Evolutionary conservation across 2,329 filamentous ascomycete species (phyloP), one percentile per base, ranked within the genome.

Genomic region (Camptophora hylomeconis): DNA sequence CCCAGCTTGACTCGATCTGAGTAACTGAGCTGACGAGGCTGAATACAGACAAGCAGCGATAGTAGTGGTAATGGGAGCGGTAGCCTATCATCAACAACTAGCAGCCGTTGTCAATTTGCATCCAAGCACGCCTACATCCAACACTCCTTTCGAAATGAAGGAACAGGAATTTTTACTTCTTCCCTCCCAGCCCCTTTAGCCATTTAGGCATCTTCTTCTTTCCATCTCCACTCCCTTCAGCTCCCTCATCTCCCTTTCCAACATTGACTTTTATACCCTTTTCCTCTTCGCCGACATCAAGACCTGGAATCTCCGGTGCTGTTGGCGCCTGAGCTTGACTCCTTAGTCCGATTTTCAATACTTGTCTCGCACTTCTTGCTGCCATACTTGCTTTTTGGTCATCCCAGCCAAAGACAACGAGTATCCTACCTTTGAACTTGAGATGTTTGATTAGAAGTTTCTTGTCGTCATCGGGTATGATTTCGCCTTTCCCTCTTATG

Each of bases 341-440:
- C 16, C 70, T 67, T 29, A 76, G 62, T 15, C 71, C 67, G 22
- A 58, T 51, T 37, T 70, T 75, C 32, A 89, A 53, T 29, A 80
- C 72, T 10, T 67, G 58, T 14, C 55, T 57, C 26, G 64, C 65
- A 35, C 46, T 46, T 20, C 75, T 62, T 4, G 65, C 67, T 7
- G 64, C 57, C 1, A 57, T 45, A n/a, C 67, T 61, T 1, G 75
- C 78, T 20, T 53, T 61, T 25, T 75, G 67, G n/a, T 44, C 41
- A 12, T 73, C 70, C 80, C 83, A 92, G 1, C 73, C 56, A 36
- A 92, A 68, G 35, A 77, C 87, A 23, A 94, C 60, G 6, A 92
- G 60, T 17, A 86, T 75, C 18, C 72, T 67, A 5, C 75, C 74
- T 3, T 65, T 67, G 38, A 94, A 68, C 9, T 75, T 72, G 41